A percentile compares a stretch with the other conserved stretches of the same genome.
Evolutionary conservation across 2,329 filamentous ascomycete species (phyloP).

Genomic region (Sphaceloma murrayae): DNA sequence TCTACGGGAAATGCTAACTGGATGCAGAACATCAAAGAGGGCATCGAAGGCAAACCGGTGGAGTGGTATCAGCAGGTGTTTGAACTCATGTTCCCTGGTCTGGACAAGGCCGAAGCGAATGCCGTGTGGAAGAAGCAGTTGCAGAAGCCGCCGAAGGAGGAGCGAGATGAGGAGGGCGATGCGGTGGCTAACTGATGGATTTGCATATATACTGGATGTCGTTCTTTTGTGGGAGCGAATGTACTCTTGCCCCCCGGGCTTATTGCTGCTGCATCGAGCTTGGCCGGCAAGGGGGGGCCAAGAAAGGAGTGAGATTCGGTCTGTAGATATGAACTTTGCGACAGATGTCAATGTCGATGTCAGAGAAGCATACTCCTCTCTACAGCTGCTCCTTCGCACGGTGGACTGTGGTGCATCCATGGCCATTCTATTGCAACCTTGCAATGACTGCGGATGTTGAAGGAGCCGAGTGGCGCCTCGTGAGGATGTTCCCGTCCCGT

Average conservation of each 20-base stretch:
- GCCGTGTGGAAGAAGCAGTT: slow-evolving; percentile 59
- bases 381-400: too few species aligned
- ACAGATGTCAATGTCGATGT: too few species aligned
- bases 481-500: too few species aligned
- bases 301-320: neutral
- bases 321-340: slow-evolving; percentile 11
- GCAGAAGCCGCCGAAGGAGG: slow-evolving; percentile 46
- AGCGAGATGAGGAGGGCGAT: slow-evolving; percentile 27
- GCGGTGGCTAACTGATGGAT: neutral
- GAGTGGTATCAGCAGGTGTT: slow-evolving; percentile 94
- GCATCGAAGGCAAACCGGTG: slow-evolving; percentile 82
- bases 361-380: too few species aligned
- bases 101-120: slow-evolving; percentile 66
- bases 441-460: too few species aligned
- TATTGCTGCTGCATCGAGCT: too few species aligned
- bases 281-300: too few species aligned
- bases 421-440: too few species aligned
- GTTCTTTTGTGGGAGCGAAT: neutral
- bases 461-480: too few species aligned
- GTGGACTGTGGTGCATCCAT: too few species aligned
- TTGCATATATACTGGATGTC: neutral
- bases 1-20: too few species aligned
- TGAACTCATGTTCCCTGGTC: slow-evolving; percentile 72
- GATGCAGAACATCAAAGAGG: slow-evolving; percentile 98
- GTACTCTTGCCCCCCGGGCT: too few species aligned